Evolutionary conservation across 306 rosid species (phyloP).

Genomic region (Rubus parviflorus): DNA sequence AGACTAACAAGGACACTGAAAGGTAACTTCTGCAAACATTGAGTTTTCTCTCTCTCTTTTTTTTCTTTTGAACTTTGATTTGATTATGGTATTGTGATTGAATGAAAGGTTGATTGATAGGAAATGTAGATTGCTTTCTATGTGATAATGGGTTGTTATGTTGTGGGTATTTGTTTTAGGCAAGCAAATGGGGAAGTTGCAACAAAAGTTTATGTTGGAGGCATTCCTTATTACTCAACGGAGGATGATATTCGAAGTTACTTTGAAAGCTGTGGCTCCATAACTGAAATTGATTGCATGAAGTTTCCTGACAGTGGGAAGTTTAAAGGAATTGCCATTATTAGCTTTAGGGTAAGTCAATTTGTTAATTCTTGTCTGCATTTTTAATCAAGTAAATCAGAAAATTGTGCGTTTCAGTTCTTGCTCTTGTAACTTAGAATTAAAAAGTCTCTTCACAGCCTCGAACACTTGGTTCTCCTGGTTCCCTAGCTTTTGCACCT

Average conservation of each 20-base stretch:
- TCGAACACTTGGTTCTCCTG: background rate
- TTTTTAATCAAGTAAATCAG: background rate
- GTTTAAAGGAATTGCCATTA: conserved; percentile 89
- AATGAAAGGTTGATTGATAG: background rate
- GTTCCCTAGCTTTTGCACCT: background rate
- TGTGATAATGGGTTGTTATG: background rate
- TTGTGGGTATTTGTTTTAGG: conserved; percentile 39
- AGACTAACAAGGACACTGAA: conserved; percentile 27
- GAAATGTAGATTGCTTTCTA: background rate
- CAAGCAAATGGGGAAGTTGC: conserved; percentile 41
- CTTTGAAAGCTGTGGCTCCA: conserved; percentile 84
- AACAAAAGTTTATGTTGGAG: conserved; percentile 88
- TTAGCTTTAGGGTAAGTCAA: conserved; percentile 74
- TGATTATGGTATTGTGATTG: background rate
- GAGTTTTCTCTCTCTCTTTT: background rate
- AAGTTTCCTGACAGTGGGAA: conserved; percentile 87
- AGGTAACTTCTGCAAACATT: conserved; percentile 41
- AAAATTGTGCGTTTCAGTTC: background rate
- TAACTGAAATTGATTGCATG: conserved; percentile 88
- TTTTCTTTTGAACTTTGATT: background rate
- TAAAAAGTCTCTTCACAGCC: background rate
- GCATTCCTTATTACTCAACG: conserved; percentile 87
- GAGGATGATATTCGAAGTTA: conserved; percentile 93
- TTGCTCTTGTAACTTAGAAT: background rate
- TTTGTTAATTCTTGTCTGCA: background rate